Evolutionary conservation across 768 basidiomycete species (phyloP), one percentile per base, ranked within the genome.

Genomic region (Hemileccinum impolitum): DNA sequence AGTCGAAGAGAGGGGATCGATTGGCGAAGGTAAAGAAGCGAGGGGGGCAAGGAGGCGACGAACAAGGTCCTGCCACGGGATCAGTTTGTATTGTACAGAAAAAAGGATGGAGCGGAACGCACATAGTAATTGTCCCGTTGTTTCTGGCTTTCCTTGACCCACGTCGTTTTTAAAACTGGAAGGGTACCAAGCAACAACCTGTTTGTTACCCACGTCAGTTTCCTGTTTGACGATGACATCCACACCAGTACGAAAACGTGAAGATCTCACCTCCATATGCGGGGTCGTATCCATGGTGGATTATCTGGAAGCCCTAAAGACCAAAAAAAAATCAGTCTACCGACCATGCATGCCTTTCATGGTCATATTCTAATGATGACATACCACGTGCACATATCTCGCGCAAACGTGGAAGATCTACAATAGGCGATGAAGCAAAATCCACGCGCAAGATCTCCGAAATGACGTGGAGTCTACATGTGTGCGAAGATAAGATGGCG

Each of bases 101-200:
- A 31, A 38, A 8, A 14, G 1, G 43, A n/a, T 1, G 12, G 4
- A 35, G 17, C 39, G 12, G n/a, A 39, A 70, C 81, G 36, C 55
- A 89, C 88, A 63, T 90, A 90, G 61, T 90, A 90, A 50, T 75
- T 77, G 36, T 84, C 80, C 45, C 88, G 72, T 59, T 85, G 84
- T 54, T 80, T 81, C 34, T 63, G 61, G 37, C 74, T 70, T 51
- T 86, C 84, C 31, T 61, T 66, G n/a, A 67, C 63, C 88, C 87
- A 88, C 7, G 70, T 70, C 5, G 74, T 59, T 62, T 85, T 87
- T 41, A 75, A 61, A 1, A 69, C 60, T 0, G 87, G 79, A 28
- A 88, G 70, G 4, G 78, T 76, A 19, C 84, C 83, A 45, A 90
- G 73, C 43, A 89, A 69, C 25, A 90, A 57, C 58, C 85, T 87